Percentiles rank a stretch among this genome's conserved stretches.
These are phyloP conservation scores for Xylaria longipes DNA, from an alignment of 495 filamentous ascomycete genomes.

Conservation along the genomic window DNA sequence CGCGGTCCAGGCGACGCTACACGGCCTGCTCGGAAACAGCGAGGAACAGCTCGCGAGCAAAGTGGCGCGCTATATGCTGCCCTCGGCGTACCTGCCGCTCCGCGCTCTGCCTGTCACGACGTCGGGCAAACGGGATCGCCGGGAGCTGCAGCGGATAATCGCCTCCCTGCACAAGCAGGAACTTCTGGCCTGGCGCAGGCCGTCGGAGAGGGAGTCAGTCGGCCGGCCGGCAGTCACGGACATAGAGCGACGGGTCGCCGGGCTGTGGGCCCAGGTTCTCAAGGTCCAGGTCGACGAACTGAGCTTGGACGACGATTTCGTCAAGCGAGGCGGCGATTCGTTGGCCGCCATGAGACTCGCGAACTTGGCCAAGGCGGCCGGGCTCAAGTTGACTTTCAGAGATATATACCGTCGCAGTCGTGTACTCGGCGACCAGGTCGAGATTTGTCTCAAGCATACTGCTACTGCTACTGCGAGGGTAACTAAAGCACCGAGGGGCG, in stretches of 20 bases:
- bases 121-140: constrained; percentile 16
- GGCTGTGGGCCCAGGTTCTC: constrained; percentile 32
- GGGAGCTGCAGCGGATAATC: constrained; percentile 1
- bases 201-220: neutral
- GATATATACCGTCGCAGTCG: constrained; percentile 16
- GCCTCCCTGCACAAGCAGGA: constrained; percentile 1
- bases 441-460: constrained; percentile 8
- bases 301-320: constrained; percentile 33
- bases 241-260: constrained; percentile 29
- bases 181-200: constrained; percentile 9
- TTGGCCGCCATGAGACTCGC: constrained; percentile 45
- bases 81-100: constrained; percentile 22
- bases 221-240: constrained; percentile 15
- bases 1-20: neutral
- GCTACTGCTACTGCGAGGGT: neutral
- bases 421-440: constrained; percentile 10
- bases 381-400: constrained; percentile 11
- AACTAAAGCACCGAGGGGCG: neutral
- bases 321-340: constrained; percentile 45
- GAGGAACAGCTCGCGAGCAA: constrained; percentile 5
- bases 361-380: constrained; percentile 2
- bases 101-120: constrained; percentile 17
- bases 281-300: constrained; percentile 23
- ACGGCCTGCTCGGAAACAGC: neutral
- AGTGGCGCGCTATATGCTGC: constrained; percentile 19